Evolutionary conservation across 139 green algal species (phyloP), one percentile per base, ranked within the genome.

Genomic region (Picochlorum costavermella): DNA sequence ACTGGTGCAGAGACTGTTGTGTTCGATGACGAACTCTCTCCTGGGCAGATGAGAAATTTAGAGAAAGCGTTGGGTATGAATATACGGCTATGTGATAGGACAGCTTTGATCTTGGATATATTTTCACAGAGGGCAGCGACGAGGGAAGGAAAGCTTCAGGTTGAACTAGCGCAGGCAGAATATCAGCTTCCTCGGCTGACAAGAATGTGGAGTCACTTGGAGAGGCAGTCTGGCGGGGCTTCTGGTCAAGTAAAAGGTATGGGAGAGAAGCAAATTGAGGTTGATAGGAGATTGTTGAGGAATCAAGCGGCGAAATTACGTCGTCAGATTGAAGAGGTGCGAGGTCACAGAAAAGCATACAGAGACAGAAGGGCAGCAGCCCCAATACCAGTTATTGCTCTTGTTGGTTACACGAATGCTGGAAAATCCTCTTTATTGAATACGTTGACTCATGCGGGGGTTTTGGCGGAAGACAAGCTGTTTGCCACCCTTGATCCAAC

Each of bases 401-500:
- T 99, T 4, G 87, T 96, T 11, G 92, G 93, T 0, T 98, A 98
- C 76, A 98, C 93, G 50, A 98, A 97, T 65, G 90, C 89, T n/a
- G 88, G 83, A 44, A 88, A 86, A 74, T 80, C 59, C 77, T 85
- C 80, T 12, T 79, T 90, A 30, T 65, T 95, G 9, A 95, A 95
- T 77, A 70, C 72, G 9, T 50, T 93, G 14, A 91, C 75, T 5
- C 28, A 72, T 20, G 71, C 73, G 25, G 69, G 65, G 6, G 90
- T 96, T 45, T 48, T 96, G 40, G 90, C 88, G 1, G 88, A 97
- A 71, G 90, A 98, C 80, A 84, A 91, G 69, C 88, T 98, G 33
- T 99, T 99, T 76, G 94, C 92, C 17, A 99, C 94, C 3, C 86
- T 99, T 36, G 94, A 99, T 77, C 92, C 94, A 43, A 98, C 90